These are phyloP conservation scores for Xerocomellus intermedius DNA, from an alignment of 768 basidiomycete species.

Conservation along the genomic window DNA sequence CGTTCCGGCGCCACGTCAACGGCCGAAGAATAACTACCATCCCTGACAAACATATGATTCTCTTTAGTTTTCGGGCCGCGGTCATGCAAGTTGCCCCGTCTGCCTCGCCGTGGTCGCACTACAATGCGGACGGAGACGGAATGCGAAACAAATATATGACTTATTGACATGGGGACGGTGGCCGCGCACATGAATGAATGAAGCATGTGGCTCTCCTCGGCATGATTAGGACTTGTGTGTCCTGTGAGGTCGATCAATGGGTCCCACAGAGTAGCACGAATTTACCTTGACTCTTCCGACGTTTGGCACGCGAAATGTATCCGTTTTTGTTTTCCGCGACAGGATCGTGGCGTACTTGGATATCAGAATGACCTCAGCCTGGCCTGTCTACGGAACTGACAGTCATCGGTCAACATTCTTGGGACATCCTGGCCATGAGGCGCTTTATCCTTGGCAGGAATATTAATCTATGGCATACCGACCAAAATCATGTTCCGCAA, in stretches of 20 bases:
- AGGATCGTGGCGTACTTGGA: conserved; percentile 6
- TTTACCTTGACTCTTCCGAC: background rate
- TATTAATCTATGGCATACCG: background rate
- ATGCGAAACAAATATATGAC: background rate
- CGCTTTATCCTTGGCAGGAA: background rate
- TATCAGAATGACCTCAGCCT: conserved; percentile 1
- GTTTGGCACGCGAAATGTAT: background rate
- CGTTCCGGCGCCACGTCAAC: conserved; percentile 15
- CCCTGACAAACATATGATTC: conserved; percentile 1
- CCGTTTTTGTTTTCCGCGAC: conserved; percentile 10
- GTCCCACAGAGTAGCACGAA: conserved; percentile 2
- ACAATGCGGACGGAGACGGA: conserved; percentile 17
- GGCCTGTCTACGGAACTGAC: conserved; percentile 7
- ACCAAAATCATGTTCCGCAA: conserved; percentile 9
- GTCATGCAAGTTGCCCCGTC: background rate
- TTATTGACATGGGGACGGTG: conserved; percentile 21
- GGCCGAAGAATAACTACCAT: background rate
- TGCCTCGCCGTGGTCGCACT: conserved; percentile 14
- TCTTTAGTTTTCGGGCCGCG: background rate
- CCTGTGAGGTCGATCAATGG: background rate
- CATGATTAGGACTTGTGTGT: background rate
- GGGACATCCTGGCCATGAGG: conserved; percentile 9
- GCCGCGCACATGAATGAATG: conserved; percentile 3
- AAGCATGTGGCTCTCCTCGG: background rate
- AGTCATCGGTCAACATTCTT: background rate